These are phyloP conservation scores for Russula sp. DNA, from an alignment of 768 basidiomycete genomes.

Conservation along the genomic window DNA sequence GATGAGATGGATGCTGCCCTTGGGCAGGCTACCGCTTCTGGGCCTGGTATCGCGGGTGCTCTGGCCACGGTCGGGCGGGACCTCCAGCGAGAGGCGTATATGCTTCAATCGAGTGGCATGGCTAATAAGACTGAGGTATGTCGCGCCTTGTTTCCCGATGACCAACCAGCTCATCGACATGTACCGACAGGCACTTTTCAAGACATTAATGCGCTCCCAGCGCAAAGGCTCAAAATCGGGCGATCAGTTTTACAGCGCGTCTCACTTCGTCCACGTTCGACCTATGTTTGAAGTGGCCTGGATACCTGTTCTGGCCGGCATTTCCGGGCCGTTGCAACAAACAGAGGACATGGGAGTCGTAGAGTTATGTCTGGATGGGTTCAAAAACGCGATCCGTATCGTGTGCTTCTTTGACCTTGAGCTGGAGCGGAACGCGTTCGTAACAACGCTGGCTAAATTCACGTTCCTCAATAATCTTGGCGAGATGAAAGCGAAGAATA, in stretches of 20 bases:
- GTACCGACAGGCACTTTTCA: constrained; percentile 79
- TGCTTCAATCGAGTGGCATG: constrained; percentile 94
- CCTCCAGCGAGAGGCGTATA: constrained; percentile 92
- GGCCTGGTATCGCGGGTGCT: constrained; percentile 75
- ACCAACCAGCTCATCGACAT: background rate
- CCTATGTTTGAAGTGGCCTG: constrained; percentile 99
- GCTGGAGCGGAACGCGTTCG: constrained; percentile 96
- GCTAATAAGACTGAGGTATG: constrained; percentile 90
- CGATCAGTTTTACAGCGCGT: constrained; percentile 95
- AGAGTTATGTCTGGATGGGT: constrained; percentile 89
- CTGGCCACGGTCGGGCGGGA: constrained; percentile 90
- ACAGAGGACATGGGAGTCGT: constrained; percentile 93
- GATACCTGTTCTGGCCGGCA: constrained; percentile 95
- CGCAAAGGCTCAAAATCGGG: constrained; percentile 72
- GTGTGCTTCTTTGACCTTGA: constrained; percentile 97
- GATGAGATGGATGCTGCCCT: constrained; percentile 80
- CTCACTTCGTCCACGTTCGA: constrained; percentile 91
- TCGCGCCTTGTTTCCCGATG: background rate
- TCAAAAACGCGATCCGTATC: constrained; percentile 94
- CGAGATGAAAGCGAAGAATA: constrained; percentile 99
- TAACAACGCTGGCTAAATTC: constrained; percentile 93
- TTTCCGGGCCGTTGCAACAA: constrained; percentile 92
- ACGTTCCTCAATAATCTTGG: constrained; percentile 97
- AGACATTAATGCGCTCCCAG: constrained; percentile 87
- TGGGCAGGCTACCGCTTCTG: constrained; percentile 40